Conservation (phyloP, 1,139 yeast species). For the Pichia inconspicua region DNA sequence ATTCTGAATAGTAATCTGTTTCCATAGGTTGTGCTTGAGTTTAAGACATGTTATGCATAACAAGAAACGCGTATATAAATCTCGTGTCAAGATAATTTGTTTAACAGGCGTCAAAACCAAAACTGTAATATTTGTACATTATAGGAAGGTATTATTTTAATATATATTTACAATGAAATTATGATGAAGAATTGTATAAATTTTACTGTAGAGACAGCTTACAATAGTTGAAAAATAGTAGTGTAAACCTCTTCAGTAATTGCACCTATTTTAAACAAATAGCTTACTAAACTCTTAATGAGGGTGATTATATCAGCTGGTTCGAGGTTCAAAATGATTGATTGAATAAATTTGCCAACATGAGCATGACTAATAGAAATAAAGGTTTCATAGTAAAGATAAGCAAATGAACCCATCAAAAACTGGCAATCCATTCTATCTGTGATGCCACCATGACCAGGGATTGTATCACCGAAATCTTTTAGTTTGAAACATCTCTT, state of each 20-base stretch:
- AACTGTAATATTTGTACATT: no score
- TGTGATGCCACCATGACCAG: constrained; percentile 98
- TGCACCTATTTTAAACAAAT: constrained; percentile 50
- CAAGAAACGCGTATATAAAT: neutral
- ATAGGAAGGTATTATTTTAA: no score
- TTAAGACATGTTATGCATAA: no score
- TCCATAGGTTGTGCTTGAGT: neutral
- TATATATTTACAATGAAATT: neutral
- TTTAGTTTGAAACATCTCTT: constrained; percentile 95
- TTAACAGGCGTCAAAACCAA: no score
- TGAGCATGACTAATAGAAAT: constrained; percentile 66
- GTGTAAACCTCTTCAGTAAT: constrained; percentile 32
- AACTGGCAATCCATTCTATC: constrained; percentile 98
- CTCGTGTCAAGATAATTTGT: no score
- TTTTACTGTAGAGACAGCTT: neutral
- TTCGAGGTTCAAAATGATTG: constrained; percentile 65
- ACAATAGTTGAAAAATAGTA: constrained; percentile 19
- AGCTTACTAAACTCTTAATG: constrained; percentile 52
- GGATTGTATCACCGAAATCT: constrained; percentile 87
- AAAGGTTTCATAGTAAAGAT: constrained; percentile 87
- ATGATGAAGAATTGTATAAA: neutral
- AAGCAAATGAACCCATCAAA: constrained; percentile 92
- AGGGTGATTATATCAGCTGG: constrained; percentile 60
- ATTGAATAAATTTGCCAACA: constrained; percentile 66
- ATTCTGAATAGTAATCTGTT: constrained; percentile 24